Evolutionary conservation across 176 grass and related monocot genomes (phyloP).

Genomic region (Rhynchospora pubera): DNA sequence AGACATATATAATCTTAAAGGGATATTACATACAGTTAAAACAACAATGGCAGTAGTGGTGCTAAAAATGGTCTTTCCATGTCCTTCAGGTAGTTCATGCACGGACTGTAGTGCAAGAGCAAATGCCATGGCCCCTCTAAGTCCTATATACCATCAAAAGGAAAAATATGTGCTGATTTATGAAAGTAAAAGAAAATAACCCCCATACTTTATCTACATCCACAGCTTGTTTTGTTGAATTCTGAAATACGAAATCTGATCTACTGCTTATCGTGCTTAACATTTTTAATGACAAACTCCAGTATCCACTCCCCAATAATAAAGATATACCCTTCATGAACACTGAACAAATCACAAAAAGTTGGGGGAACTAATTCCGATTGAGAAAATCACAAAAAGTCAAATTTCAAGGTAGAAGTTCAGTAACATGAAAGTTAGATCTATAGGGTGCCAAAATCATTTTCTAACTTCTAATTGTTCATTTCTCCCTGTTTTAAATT

Average conservation of each 20-base stretch:
- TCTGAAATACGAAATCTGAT: no score
- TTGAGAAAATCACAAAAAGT: not conserved
- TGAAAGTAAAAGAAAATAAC: not conserved
- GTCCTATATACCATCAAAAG: constrained; percentile 45
- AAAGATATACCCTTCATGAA: not conserved
- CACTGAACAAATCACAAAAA: not conserved
- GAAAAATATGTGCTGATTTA: constrained; percentile 1
- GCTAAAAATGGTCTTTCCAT: constrained; percentile 93
- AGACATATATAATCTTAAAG: constrained; percentile 5
- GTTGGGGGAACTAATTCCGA: not conserved
- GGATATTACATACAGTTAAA: constrained; percentile 57
- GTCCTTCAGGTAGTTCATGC: constrained; percentile 93
- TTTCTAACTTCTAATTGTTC: not conserved
- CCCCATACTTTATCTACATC: not conserved
- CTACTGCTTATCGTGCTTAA: not conserved
- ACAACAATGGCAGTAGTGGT: constrained; percentile 96
- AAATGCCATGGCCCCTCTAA: constrained; percentile 99
- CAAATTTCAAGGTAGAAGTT: not conserved
- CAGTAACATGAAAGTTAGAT: not conserved
- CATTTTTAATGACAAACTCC: not conserved
- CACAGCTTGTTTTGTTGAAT: not conserved
- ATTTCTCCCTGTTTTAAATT: not conserved
- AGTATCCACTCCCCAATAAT: not conserved
- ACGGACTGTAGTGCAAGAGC: constrained; percentile 97
- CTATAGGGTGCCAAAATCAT: not conserved